Evolutionary conservation across 2,329 filamentous ascomycete genomes (phyloP), one percentile per base, ranked within the genome.

Genomic region (Scopulariopsis brevicaulis): DNA sequence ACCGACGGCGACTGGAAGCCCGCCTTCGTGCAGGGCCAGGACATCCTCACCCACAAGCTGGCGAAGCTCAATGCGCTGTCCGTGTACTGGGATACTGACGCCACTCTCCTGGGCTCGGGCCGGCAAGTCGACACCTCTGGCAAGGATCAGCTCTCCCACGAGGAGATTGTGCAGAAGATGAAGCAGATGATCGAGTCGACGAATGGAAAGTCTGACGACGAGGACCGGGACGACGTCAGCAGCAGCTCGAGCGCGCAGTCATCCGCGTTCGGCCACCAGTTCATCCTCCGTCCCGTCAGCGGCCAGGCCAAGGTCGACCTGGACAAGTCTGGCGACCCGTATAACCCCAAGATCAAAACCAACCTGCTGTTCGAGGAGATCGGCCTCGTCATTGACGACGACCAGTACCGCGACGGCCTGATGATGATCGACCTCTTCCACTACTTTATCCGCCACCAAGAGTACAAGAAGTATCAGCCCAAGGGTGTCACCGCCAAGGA

Each of bases 361-460:
- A 89, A 88, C 46, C 74, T 99, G 20, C 75, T 97, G 1, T 99
- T 99, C 65, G 93, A 99, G 67, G 95, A 99, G 68, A 92, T 99
- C 59, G 94, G 95, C 55, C 86, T 99, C 62, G 89, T 97, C n/a
- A 80, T 99, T 35, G 95, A 99, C 64, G 93, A 99, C 63, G 84
- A 96, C 63, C 94, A 99, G 69, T 99, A 99, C 68, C 88, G 95
- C 34, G 94, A 99, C 73, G 90, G 87, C 5, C 75, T 99, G 59
- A 99, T 99, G 94, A 89, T 99, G 77, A 89, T 97, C 1, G 94
- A 99, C 68, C 78, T 97, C 2, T 99, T 99, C 76, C 94, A 99
- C 71, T 97, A 96, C 73, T 99, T 97, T 70, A 89, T 96, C 64
- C 86, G 93, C 35, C 94, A 99, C 64, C 94, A 97, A 70, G 93